Evolutionary conservation across 2,329 filamentous ascomycete genomes (phyloP).

Genomic region (Clathrospora elynae): DNA sequence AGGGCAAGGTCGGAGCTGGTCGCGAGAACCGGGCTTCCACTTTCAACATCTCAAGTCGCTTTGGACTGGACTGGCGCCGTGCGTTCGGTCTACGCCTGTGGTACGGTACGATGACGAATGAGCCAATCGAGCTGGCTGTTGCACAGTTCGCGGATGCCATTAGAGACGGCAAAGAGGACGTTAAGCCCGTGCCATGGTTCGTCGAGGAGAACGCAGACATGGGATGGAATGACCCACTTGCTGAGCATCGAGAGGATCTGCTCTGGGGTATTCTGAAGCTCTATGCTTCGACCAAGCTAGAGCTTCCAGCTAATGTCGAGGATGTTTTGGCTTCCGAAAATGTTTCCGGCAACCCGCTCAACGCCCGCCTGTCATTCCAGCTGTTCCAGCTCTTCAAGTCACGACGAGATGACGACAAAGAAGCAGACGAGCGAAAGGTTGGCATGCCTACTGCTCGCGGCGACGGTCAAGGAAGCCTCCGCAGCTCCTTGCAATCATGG

Average conservation of each 20-base stretch:
- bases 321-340: slow-evolving; percentile 77
- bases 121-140: slow-evolving; percentile 75
- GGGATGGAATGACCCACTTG: slow-evolving; percentile 65
- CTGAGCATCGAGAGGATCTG: slow-evolving; percentile 71
- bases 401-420: slow-evolving; percentile 33
- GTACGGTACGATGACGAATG: slow-evolving; percentile 75
- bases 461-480: slow-evolving; percentile 20
- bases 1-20: slow-evolving; percentile 73
- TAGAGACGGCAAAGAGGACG: slow-evolving; percentile 68
- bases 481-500: slow-evolving; percentile 39
- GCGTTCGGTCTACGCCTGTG: slow-evolving; percentile 89
- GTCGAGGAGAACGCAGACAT: slow-evolving; percentile 62
- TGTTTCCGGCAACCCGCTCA: slow-evolving; percentile 73
- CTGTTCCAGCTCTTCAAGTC: slow-evolving; percentile 65
- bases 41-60: slow-evolving; percentile 82
- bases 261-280: slow-evolving; percentile 87
- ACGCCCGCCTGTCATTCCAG: slow-evolving; percentile 82
- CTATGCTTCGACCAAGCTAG: slow-evolving; percentile 66
- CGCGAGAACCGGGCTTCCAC: slow-evolving; percentile 79
- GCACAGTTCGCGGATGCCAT: slow-evolving; percentile 75
- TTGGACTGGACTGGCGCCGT: slow-evolving; percentile 89
- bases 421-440: slow-evolving; percentile 36
- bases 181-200: slow-evolving; percentile 74
- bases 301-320: slow-evolving; percentile 60
- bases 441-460: slow-evolving; percentile 39